These are phyloP conservation scores for Mycena chlorophos DNA, from an alignment of 768 basidiomycete species.

Conservation along the genomic window DNA sequence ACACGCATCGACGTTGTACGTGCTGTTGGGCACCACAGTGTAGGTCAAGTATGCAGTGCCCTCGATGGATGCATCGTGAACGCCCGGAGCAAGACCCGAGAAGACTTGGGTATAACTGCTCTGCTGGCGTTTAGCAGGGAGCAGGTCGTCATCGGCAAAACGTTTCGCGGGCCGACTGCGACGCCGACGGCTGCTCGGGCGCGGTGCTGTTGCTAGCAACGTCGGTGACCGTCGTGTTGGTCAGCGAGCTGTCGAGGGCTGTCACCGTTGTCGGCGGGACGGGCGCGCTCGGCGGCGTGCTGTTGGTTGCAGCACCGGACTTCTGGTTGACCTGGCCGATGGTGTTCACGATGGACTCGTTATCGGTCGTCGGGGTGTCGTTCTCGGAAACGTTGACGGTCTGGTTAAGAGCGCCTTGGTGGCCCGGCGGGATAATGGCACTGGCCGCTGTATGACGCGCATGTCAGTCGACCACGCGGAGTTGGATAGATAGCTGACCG, in stretches of 20 bases:
- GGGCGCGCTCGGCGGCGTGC: constrained; percentile 8
- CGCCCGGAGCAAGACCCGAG: constrained; percentile 35
- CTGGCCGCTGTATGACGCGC: constrained; percentile 17
- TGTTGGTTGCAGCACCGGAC: constrained; percentile 1
- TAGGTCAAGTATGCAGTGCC: constrained; percentile 51
- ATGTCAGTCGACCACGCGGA: not conserved
- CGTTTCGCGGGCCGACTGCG: constrained; percentile 1
- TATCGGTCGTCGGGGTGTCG: constrained; percentile 12
- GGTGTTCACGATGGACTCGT: constrained; percentile 8
- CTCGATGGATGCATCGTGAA: constrained; percentile 42
- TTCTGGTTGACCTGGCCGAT: constrained; percentile 13
- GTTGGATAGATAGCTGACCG: not conserved
- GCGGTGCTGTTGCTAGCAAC: constrained; percentile 10
- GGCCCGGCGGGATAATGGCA: constrained; percentile 28
- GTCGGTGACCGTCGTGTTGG: constrained; percentile 21
- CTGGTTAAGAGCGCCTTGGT: constrained; percentile 17
- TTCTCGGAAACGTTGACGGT: constrained; percentile 27
- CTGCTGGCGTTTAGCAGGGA: too few species aligned
- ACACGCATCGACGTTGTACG: constrained; percentile 47
- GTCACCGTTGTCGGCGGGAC: constrained; percentile 35
- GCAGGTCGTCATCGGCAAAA: too few species aligned
- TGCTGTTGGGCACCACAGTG: constrained; percentile 44
- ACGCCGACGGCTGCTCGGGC: constrained; percentile 4
- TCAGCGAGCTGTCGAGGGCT: constrained; percentile 45
- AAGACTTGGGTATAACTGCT: constrained; percentile 37